Evolutionary conservation across 208 protist species (phyloP).

Genomic region (Crithidia bombi): DNA sequence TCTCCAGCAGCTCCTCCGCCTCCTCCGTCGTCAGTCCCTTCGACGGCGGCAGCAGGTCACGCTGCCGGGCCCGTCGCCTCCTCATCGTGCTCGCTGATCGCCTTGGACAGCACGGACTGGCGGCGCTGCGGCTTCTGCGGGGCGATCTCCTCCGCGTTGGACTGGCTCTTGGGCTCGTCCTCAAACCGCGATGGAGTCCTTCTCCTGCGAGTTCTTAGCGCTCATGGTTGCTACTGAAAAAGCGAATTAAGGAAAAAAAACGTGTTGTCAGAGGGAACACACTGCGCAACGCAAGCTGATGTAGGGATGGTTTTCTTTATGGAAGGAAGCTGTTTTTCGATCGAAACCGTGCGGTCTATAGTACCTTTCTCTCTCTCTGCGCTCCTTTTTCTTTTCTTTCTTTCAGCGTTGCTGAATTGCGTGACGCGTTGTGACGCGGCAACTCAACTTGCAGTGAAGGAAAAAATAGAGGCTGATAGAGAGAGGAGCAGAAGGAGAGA

Average conservation of each 20-base stretch:
- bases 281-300: no score
- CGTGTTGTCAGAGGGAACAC: not conserved
- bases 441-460: slow-evolving; percentile 1
- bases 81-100: slow-evolving; percentile 69
- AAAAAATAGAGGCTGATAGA: not conserved
- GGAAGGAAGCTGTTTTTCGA: no score
- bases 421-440: slow-evolving; percentile 20
- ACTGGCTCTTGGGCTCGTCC: slow-evolving; percentile 38
- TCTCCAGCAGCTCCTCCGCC: slow-evolving; percentile 65
- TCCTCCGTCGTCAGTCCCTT: slow-evolving; percentile 70
- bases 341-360: no score
- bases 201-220: slow-evolving; percentile 32
- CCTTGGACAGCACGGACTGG: slow-evolving; percentile 80
- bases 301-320: no score
- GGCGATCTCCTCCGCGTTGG: slow-evolving; percentile 39
- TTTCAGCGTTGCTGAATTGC: not conserved
- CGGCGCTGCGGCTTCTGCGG: slow-evolving; percentile 65
- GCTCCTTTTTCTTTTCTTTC: not conserved
- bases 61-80: slow-evolving; percentile 26
- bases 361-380: not conserved
- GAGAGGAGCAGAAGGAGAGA: not conserved
- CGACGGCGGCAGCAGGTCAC: slow-evolving; percentile 52
- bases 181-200: slow-evolving; percentile 32
- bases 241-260: slow-evolving; percentile 4
- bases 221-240: slow-evolving; percentile 29